Evolutionary conservation across 768 basidiomycete genomes (phyloP).

Genomic region (Trametes sanguinea): DNA sequence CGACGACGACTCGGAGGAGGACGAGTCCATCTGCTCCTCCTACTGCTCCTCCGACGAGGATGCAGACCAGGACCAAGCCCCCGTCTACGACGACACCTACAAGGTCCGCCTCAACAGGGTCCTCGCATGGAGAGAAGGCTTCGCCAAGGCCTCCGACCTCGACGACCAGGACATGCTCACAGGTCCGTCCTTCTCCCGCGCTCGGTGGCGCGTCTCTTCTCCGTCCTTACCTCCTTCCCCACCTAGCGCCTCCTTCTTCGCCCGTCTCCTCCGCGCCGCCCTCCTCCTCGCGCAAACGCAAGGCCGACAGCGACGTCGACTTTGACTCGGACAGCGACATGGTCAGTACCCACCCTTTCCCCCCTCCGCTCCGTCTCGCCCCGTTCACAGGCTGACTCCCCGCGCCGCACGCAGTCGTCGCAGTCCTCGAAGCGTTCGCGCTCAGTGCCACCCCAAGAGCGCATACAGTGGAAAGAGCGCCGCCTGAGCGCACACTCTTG

Average conservation of each 20-base stretch:
- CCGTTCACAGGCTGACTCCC: neutral
- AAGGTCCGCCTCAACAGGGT: slow-evolving; percentile 63
- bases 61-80: slow-evolving; percentile 19
- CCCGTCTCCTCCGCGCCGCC: slow-evolving; percentile 31
- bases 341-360: slow-evolving; percentile 33
- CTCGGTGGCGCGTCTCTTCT: neutral
- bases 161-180: slow-evolving; percentile 41
- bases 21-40: slow-evolving; percentile 53
- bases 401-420: slow-evolving; percentile 43
- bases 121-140: slow-evolving; percentile 68
- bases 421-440: slow-evolving; percentile 62
- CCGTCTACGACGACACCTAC: slow-evolving; percentile 52
- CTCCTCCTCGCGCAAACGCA: slow-evolving; percentile 49
- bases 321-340: slow-evolving; percentile 40
- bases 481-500: slow-evolving; percentile 59
- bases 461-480: slow-evolving; percentile 34
- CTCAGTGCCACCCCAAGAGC: slow-evolving; percentile 31
- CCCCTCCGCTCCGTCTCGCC: neutral
- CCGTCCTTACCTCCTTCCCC: neutral
- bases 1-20: slow-evolving; percentile 38
- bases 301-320: slow-evolving; percentile 41
- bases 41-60: slow-evolving; percentile 69
- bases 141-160: slow-evolving; percentile 46
- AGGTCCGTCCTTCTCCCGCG: slow-evolving; percentile 38
- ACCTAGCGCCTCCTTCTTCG: slow-evolving; percentile 15